phyloP scores from a whole-genome alignment of 2,329 filamentous ascomycete genomes.

The Blastomyces silverae region DNA sequence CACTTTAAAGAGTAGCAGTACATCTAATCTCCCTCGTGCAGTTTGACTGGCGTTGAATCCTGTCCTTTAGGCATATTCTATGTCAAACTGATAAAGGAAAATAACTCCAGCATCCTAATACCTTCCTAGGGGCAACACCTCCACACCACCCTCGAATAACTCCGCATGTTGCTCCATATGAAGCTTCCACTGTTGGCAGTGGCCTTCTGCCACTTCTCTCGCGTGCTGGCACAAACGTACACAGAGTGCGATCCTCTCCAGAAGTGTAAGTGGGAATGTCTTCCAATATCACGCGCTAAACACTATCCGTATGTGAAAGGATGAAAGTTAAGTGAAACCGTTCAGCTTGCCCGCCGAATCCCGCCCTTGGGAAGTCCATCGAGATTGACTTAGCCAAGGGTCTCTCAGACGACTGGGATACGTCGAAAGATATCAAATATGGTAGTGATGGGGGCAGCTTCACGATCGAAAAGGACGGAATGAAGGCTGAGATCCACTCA shows the following conservation, averaged over 20 bases:
- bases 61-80: background rate
- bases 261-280: conserved; percentile 20
- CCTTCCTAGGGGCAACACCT: background rate
- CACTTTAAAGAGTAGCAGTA: background rate
- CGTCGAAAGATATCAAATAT: conserved; percentile 60
- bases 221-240: conserved; percentile 59
- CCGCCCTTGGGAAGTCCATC: conserved; percentile 52
- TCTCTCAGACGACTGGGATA: conserved; percentile 54
- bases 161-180: background rate
- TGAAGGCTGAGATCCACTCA: conserved; percentile 76
- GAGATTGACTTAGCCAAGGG: conserved; percentile 42
- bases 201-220: conserved; percentile 39
- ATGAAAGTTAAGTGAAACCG: conserved; percentile 41
- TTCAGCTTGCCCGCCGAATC: conserved; percentile 59
- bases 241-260: conserved; percentile 65
- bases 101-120: background rate
- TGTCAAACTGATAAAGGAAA: background rate
- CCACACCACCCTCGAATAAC: background rate
- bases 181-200: conserved; percentile 34
- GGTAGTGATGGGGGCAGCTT: conserved; percentile 69
- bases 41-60: background rate
- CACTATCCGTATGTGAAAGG: background rate
- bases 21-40: background rate
- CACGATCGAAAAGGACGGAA: conserved; percentile 66
- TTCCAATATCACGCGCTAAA: background rate